Evolutionary conservation across 2,329 filamentous ascomycete species (phyloP).

Genomic region (Venturiaceae sp.): DNA sequence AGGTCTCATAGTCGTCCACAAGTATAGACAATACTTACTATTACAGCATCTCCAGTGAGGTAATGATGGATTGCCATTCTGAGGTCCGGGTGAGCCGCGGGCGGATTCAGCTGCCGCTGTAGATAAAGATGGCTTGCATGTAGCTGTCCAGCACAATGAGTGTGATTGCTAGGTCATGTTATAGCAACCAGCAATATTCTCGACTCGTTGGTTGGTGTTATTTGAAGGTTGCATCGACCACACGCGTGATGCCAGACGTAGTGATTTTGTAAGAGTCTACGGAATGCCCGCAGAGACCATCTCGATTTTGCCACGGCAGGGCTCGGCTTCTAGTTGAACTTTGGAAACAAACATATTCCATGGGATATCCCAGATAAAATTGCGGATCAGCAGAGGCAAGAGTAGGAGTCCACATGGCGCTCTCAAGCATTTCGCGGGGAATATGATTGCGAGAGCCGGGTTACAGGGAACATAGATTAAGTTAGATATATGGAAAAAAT

Average conservation of each 20-base stretch:
- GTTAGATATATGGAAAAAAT: neutral
- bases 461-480: neutral
- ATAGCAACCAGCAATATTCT: too few relatives aligned
- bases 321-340: neutral
- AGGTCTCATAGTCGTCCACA: neutral
- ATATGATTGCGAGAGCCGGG: neutral
- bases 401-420: neutral
- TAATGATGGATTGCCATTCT: neutral
- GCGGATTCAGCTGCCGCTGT: neutral
- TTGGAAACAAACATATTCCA: neutral
- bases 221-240: neutral
- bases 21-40: neutral
- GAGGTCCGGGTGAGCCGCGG: neutral
- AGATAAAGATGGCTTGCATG: neutral
- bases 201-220: neutral
- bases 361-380: neutral
- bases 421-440: neutral
- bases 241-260: neutral
- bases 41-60: slow-evolving; percentile 1
- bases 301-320: neutral
- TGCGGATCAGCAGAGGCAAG: neutral
- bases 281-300: neutral
- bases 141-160: neutral
- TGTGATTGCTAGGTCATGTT: neutral
- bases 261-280: neutral